Percentiles rank a stretch among this genome's conserved stretches.
Evolutionary conservation across 139 green algal genomes (phyloP).

Genomic region (Eudorina sp.): DNA sequence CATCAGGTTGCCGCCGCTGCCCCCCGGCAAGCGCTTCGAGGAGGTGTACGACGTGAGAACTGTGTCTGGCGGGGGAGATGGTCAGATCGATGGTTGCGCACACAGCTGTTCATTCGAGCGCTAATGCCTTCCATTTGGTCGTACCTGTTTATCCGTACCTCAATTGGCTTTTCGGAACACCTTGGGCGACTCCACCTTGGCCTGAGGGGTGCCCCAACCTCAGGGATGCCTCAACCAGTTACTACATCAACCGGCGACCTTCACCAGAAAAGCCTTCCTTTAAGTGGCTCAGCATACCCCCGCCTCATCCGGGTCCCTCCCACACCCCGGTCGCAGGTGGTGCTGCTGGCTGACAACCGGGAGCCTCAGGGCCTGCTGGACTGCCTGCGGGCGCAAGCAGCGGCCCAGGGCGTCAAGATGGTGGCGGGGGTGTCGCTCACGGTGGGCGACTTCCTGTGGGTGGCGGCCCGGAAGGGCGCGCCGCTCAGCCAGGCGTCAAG

Average conservation of each 20-base stretch:
- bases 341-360: conserved; percentile 35
- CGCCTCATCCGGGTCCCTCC: too few species aligned
- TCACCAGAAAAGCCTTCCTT: too few species aligned
- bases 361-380: background rate
- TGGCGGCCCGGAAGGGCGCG: conserved; percentile 13
- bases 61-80: too few species aligned
- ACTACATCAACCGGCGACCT: too few species aligned
- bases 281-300: too few species aligned
- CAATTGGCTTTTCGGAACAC: background rate
- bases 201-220: too few species aligned
- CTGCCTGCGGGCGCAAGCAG: background rate
- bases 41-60: conserved; percentile 74
- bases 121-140: background rate
- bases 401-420: background rate
- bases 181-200: background rate
- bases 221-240: too few species aligned
- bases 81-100: background rate
- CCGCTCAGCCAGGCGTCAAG: background rate
- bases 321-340: background rate
- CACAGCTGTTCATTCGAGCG: background rate
- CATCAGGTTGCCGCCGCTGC: conserved; percentile 73
- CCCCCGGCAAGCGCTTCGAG: conserved; percentile 60
- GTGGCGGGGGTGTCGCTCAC: conserved; percentile 2
- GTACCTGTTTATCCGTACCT: background rate
- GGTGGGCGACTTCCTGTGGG: conserved; percentile 45